These are phyloP conservation scores for Umbelopsis ramanniana DNA, from an alignment of 192 early-diverging fungal species.

Conservation along the genomic window DNA sequence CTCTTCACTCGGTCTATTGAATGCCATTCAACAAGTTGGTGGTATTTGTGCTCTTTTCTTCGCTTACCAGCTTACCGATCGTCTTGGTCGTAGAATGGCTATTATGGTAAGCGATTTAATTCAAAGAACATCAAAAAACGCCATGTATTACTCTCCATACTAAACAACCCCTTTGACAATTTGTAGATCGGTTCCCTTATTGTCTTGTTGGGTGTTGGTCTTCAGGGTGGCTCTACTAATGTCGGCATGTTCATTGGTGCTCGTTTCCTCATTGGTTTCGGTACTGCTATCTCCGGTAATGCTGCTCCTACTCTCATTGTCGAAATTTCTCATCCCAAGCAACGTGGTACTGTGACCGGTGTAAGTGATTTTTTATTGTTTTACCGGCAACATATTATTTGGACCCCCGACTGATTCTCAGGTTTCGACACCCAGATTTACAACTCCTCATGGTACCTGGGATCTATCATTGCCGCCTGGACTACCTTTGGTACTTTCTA, in stretches of 20 bases:
- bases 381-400: not conserved
- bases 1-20: not conserved
- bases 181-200: constrained; percentile 13
- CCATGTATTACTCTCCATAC: too few species aligned
- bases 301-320: constrained; percentile 4
- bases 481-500: constrained; percentile 19
- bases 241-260: constrained; percentile 19
- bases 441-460: constrained; percentile 21
- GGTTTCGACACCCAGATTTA: constrained; percentile 41
- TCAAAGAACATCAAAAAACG: too few species aligned
- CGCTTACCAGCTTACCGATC: constrained; percentile 4
- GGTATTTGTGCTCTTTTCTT: constrained; percentile 9
- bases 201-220: constrained; percentile 2
- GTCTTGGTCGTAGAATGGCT: constrained; percentile 9
- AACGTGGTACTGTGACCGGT: constrained; percentile 15
- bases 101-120: not conserved
- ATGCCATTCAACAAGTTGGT: constrained; percentile 16
- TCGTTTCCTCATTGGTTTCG: constrained; percentile 20
- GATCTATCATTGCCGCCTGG: constrained; percentile 14
- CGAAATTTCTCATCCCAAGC: constrained; percentile 15
- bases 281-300: constrained; percentile 5
- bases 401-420: constrained; percentile 70
- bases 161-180: not conserved
- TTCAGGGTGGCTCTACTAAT: not conserved
- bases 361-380: not conserved